Evolutionary conservation across 176 grass and related monocot genomes (phyloP), one percentile per base, ranked within the genome.

Genomic region (Tuctoria greenei): DNA sequence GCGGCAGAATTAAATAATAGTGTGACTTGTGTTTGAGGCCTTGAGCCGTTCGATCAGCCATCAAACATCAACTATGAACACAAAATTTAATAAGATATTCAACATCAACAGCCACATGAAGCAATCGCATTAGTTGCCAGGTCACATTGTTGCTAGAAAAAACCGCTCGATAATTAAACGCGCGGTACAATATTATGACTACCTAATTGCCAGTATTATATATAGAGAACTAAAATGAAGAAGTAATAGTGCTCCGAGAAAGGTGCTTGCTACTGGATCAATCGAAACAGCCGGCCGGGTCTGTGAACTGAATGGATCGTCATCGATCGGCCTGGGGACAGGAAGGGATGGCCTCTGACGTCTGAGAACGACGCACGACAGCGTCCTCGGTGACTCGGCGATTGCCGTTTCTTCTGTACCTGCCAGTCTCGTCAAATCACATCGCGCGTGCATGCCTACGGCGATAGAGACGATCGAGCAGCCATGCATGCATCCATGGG

Each of bases 341-440:
- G 7, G 12, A 73, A 24, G 10, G 69, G 69, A 38, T 55, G 69
- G 79, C 69, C 45, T 14, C 13, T 73, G 79, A 55, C 69, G 8
- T 43, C 35, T 43, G 79, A 81, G 79, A 65, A 64, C 45, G 79
- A 81, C 69, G 52, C 20, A 64, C 67, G 51, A 23, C 37, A 49
- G 43, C 43, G 44, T 68, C 66, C 7, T 31, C 24, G 52, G n/a
- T 24, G 52, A 56, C 52, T 56, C 23, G 52, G 52, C n/a, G n/a
- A 56, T 56, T 3, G n/a, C 52, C 52, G 8, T 36, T 55, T 67
- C 21, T 8, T 79, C 64, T 69, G 27, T 64, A 21, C 15, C 25
- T 34, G 64, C 36, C 39, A n/a, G n/a, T n/a, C 31, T 66, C 23
- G 76, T 57, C 51, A 45, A 24, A 58, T 77, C 75, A 78, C n/a